phyloP scores from a whole-genome alignment of 2,329 filamentous ascomycete species.

The Fusarium armeniacum region DNA sequence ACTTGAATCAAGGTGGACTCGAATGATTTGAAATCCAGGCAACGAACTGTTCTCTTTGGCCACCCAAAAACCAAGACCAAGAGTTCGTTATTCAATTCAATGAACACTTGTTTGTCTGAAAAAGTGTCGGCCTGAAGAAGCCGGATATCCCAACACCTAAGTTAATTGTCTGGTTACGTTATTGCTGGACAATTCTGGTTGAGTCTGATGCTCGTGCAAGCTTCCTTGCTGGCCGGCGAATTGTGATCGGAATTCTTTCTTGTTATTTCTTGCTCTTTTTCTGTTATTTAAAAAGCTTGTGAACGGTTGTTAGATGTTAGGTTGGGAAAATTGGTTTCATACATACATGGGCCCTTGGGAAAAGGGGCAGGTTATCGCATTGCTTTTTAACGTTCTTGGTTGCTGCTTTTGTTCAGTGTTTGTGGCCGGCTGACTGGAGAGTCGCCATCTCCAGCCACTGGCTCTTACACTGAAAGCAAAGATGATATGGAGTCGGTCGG shows the following conservation, averaged over 20 bases:
- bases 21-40: constrained; percentile 10
- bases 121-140: background rate
- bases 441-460: constrained; percentile 12
- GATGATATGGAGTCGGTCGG: constrained; percentile 38
- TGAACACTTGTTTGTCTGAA: background rate
- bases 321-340: constrained; percentile 42
- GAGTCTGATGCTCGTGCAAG: background rate
- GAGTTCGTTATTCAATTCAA: constrained; percentile 16
- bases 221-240: constrained; percentile 23
- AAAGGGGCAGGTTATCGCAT: constrained; percentile 14
- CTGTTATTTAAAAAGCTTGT: constrained; percentile 24
- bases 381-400: constrained; percentile 15
- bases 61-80: constrained; percentile 18
- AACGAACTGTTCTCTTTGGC: background rate
- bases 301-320: constrained; percentile 23
- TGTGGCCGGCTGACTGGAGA: constrained; percentile 8
- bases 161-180: background rate
- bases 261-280: constrained; percentile 3
- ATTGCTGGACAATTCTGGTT: background rate
- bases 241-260: background rate
- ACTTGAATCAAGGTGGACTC: constrained; percentile 16
- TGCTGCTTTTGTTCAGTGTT: constrained; percentile 19
- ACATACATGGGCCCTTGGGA: constrained; percentile 33
- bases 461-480: constrained; percentile 35
- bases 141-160: background rate